Base-by-base conservation (phyloP, 1,139 yeast genomes). In the Zygoascus hellenicus region DNA sequence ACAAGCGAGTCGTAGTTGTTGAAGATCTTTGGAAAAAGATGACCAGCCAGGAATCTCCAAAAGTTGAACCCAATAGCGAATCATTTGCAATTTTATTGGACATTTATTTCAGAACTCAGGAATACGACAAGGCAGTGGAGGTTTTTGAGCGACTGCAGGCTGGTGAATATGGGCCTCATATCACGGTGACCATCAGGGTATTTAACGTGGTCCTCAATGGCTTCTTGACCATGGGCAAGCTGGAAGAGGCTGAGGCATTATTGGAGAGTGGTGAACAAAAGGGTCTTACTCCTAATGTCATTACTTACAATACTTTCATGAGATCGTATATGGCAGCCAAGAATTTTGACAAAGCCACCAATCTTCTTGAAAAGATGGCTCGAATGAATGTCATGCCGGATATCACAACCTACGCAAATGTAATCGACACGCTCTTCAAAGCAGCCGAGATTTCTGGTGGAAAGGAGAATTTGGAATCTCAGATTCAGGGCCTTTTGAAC, bases 401-500 rank as follows among this genome's bases (percentile, higher is more conserved):
- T 59, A 72, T 79, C 44, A 80, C 79, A 13, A 82, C 92, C 1
- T 78, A 79, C 62, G 76, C 90, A n/a, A 75, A 76, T 35, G 66
- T 83, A 31, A 72, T 83, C 47, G 81, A 82, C 58, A 65, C 74
- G 46, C 71, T 76, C 55, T 72, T 82, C 66, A 80, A 77, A 60
- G 54, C 43, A 15, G 65, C 68, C 9, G 71, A 65, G 47, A 79
- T 81, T 10, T 61, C 69, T 47, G 62, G 66, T n/a, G 76, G 82
- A 3, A 63, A 71, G 34, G 66, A 69, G 9, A 59, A 68, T 10
- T 61, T 75, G 34, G 45, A 36, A 15, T n/a, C 38, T 9, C 37
- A 42, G 28, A 37, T 46, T 13, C 57, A 59, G 4, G 63, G 62
- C 2, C 63, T 81, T 42, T 63, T 82, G 44, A 53, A 60, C 2